Percentiles rank a stretch among this genome's conserved stretches.
Conservation (phyloP, 495 filamentous ascomycete genomes). For the Neurospora tetrasperma region DNA sequence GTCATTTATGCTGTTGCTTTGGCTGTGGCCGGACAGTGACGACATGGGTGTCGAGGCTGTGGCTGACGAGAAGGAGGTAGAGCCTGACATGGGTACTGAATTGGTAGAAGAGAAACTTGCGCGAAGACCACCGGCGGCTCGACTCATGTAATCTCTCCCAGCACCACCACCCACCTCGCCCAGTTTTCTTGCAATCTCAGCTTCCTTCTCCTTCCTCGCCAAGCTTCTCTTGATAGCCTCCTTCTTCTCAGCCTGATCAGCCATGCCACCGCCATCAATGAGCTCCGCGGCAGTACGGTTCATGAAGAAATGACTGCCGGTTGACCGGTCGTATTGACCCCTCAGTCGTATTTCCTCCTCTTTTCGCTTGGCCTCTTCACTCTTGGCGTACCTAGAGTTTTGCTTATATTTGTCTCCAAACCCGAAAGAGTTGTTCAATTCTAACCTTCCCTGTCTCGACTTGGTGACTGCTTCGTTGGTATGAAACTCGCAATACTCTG, state of each 20-base stretch:
- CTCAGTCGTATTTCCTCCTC: constrained; percentile 12
- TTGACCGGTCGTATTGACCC: constrained; percentile 47
- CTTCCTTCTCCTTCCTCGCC: constrained; percentile 65
- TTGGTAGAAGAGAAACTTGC: constrained; percentile 10
- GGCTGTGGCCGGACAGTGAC: constrained; percentile 4
- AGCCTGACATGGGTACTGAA: constrained; percentile 3
- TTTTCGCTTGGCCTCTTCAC: constrained; percentile 13
- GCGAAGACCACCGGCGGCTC: constrained; percentile 4
- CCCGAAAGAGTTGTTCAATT: constrained; percentile 56
- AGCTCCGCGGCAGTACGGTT: constrained; percentile 43
- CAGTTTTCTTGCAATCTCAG: constrained; percentile 66
- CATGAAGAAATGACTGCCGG: constrained; percentile 51
- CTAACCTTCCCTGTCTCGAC: constrained; percentile 60
- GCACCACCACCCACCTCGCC: constrained; percentile 50
- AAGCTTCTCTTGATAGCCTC: constrained; percentile 60
- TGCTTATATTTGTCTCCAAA: constrained; percentile 31
- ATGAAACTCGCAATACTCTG: constrained; percentile 89
- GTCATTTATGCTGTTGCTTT: background rate
- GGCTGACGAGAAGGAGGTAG: constrained; percentile 1
- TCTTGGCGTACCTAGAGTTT: constrained; percentile 16
- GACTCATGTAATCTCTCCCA: constrained; percentile 69
- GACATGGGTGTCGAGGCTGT: constrained; percentile 4
- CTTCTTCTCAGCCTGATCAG: constrained; percentile 43
- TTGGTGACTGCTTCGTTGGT: constrained; percentile 68
- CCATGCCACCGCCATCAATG: constrained; percentile 57